Conservation (phyloP, 805 yeast species). For the Ogataea chonburiensis region DNA sequence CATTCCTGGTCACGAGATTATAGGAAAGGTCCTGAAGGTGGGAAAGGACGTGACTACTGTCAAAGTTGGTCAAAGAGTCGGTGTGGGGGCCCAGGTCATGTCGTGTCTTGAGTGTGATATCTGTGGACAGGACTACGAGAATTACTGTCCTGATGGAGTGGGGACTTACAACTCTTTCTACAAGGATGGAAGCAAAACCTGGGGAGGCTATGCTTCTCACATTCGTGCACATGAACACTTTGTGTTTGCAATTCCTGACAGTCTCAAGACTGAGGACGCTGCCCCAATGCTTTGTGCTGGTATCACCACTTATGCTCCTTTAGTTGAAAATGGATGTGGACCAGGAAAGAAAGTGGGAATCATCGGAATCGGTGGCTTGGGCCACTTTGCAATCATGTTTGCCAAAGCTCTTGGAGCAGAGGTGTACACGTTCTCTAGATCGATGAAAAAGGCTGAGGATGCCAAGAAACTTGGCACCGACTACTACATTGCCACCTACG, state of each 20-base stretch:
- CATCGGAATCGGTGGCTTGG: conserved; percentile 67
- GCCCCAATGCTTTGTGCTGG: conserved; percentile 83
- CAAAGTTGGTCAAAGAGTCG: conserved; percentile 72
- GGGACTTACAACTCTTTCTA: conserved; percentile 38
- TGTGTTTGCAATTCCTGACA: conserved; percentile 64
- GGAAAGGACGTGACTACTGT: conserved; percentile 54
- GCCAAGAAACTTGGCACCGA: conserved; percentile 58
- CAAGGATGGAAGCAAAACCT: conserved; percentile 36
- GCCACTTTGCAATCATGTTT: conserved; percentile 59
- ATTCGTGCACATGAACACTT: conserved; percentile 63
- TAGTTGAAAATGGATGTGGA: conserved; percentile 45
- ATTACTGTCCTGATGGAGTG: conserved; percentile 38
- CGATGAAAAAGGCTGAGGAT: conserved; percentile 47
- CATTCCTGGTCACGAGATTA: conserved; percentile 62
- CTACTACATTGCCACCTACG: conserved; percentile 49
- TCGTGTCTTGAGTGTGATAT: conserved; percentile 62
- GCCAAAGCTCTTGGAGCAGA: conserved; percentile 65
- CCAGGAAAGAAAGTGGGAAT: conserved; percentile 49
- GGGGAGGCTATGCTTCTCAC: conserved; percentile 69
- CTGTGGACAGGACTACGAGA: conserved; percentile 54
- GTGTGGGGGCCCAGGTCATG: conserved; percentile 69
- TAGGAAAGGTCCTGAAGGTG: conserved; percentile 56
- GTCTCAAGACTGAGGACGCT: conserved; percentile 50
- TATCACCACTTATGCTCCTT: conserved; percentile 67
- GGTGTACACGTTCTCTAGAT: conserved; percentile 55